Percentiles rank a stretch among this genome's conserved stretches.
Evolutionary conservation across 495 filamentous ascomycete genomes (phyloP).

Genomic region (Lophium mytilinum): DNA sequence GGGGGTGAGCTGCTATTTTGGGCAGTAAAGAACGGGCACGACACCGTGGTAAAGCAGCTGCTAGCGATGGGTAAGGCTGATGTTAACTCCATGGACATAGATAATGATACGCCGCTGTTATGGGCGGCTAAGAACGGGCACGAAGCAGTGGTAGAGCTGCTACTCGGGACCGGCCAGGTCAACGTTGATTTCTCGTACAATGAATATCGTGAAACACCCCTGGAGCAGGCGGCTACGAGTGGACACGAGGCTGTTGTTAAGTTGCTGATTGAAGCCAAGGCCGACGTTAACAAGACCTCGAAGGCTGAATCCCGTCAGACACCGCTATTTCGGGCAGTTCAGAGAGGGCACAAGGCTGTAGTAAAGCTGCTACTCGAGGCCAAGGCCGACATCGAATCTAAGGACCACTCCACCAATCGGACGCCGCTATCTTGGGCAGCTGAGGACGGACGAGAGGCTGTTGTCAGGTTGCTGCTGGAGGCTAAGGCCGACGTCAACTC

Average conservation of each 20-base stretch:
- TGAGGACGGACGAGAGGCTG: neutral
- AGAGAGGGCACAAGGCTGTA: conserved; percentile 6
- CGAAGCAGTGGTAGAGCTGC: neutral
- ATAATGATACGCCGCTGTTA: conserved; percentile 13
- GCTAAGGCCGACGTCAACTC: neutral
- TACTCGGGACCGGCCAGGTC: neutral
- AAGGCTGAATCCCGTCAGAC: too few relatives aligned
- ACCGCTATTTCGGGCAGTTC: neutral
- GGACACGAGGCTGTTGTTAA: neutral
- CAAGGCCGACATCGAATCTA: too few relatives aligned
- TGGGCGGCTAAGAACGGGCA: conserved; percentile 7
- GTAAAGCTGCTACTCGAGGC: conserved; percentile 13
- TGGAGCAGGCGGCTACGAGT: neutral
- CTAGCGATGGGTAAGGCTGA: neutral
- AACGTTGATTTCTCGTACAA: neutral
- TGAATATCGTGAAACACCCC: neutral
- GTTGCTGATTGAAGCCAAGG: neutral
- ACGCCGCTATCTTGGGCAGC: neutral
- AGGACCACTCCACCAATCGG: too few relatives aligned
- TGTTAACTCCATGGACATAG: neutral
- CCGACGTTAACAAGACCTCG: neutral
- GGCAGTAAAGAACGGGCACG: conserved; percentile 2
- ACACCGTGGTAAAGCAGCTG: conserved; percentile 6
- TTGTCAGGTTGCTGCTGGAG: conserved; percentile 10
- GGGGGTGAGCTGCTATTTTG: conserved; percentile 1